Evolutionary conservation across 164 flowering plant species (phyloP).

Genomic region (Amborella trichopoda): DNA sequence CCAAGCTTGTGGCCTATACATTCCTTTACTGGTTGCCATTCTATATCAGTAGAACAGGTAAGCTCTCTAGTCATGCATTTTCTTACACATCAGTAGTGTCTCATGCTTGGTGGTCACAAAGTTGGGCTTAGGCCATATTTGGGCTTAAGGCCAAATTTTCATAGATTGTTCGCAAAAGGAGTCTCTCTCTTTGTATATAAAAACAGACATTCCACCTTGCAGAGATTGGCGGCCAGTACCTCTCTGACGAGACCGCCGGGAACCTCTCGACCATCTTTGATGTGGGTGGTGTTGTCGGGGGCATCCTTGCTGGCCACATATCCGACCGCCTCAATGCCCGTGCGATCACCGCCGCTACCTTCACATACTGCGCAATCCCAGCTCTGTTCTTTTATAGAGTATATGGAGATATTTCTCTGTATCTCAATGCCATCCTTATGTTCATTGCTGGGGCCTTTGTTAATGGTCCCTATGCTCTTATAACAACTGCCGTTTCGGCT

Average conservation of each 20-base stretch:
- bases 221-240: constrained; percentile 55
- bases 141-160: too few species aligned
- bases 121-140: too few species aligned
- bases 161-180: too few species aligned
- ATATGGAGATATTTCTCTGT: constrained; percentile 48
- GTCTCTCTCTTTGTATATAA: too few species aligned
- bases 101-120: too few species aligned
- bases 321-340: constrained; percentile 65
- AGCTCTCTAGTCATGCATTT: too few species aligned
- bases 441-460: constrained; percentile 61
- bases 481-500: constrained; percentile 82
- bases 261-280: constrained; percentile 67
- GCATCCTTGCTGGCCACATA: constrained; percentile 70
- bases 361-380: constrained; percentile 70
- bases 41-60: constrained; percentile 90
- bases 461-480: constrained; percentile 79
- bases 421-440: constrained; percentile 44
- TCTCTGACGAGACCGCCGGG: constrained; percentile 53
- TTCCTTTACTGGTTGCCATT: constrained; percentile 97
- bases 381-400: constrained; percentile 56
- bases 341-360: constrained; percentile 74
- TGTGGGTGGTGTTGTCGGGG: constrained; percentile 76
- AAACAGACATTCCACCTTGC: too few species aligned
- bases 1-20: constrained; percentile 90
- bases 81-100: too few species aligned